Evolutionary conservation across 768 basidiomycete genomes (phyloP).

Genomic region (Chalciporus piperatus): DNA sequence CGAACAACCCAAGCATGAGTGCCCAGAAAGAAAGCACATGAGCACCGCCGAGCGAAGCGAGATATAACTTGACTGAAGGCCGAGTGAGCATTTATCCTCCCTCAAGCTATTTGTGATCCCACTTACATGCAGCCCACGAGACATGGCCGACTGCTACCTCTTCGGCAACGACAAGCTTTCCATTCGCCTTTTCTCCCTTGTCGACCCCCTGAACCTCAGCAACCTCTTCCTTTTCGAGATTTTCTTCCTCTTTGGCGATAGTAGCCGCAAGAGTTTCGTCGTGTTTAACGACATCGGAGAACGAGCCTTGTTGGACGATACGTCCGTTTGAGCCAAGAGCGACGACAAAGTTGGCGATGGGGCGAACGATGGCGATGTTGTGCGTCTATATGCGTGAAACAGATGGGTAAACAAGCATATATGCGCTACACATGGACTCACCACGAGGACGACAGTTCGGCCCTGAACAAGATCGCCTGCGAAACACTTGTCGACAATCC

Average conservation of each 20-base stretch:
- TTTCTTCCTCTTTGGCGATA: conserved; percentile 13
- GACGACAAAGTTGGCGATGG: conserved; percentile 41
- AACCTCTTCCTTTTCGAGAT: conserved; percentile 13
- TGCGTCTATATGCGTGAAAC: conserved; percentile 24
- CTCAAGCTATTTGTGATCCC: not conserved
- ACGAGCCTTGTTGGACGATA: conserved; percentile 46
- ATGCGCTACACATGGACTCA: conserved; percentile 21
- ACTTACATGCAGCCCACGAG: conserved; percentile 45
- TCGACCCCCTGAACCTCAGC: conserved; percentile 17
- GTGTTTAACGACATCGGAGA: conserved; percentile 44
- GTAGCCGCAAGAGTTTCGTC: conserved; percentile 33
- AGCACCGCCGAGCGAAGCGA: conserved; percentile 24
- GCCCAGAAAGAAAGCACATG: conserved; percentile 32
- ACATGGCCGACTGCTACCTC: conserved; percentile 62
- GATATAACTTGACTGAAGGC: conserved; percentile 25
- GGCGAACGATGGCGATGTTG: conserved; percentile 29
- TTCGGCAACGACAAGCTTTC: conserved; percentile 62
- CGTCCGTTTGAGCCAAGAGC: conserved; percentile 54
- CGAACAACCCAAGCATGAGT: conserved; percentile 14
- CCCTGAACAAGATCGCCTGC: conserved; percentile 43
- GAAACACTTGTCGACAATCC: conserved; percentile 49
- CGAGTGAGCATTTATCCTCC: not conserved
- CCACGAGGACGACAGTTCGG: conserved; percentile 54
- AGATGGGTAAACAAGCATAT: too few relatives aligned
- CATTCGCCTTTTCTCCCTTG: conserved; percentile 31